These are phyloP conservation scores for Sedum album DNA, from an alignment of 164 flowering plant species.

Conservation along the genomic window DNA sequence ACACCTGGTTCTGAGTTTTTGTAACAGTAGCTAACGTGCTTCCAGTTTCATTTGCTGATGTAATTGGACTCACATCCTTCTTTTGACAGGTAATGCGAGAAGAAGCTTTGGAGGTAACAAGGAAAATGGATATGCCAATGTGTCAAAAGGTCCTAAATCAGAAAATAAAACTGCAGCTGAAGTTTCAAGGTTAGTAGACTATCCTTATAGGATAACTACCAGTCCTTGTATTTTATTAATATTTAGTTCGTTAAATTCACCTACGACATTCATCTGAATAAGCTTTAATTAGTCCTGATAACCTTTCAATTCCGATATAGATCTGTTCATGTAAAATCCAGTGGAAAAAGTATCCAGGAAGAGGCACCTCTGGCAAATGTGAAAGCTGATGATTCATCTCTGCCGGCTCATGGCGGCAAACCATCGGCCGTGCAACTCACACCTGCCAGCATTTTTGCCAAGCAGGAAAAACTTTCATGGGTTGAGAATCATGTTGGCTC, in stretches of 20 bases:
- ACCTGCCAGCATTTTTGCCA: neutral
- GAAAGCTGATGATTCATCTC: neutral
- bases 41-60: neutral
- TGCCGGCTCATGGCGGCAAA: neutral
- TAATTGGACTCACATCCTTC: neutral
- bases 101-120: constrained; percentile 21
- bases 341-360: neutral
- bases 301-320: neutral
- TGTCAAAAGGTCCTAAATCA: constrained; percentile 13
- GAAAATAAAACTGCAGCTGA: constrained; percentile 12
- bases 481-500: neutral
- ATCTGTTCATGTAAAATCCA: neutral
- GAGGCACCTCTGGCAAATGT: neutral
- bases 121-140: constrained; percentile 25
- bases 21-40: neutral
- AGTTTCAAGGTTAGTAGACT: constrained; percentile 21
- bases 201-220: too few species aligned
- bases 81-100: constrained; percentile 20
- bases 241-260: neutral
- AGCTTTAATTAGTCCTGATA: neutral
- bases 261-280: neutral
- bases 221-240: neutral
- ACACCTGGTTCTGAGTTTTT: neutral
- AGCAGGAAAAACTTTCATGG: neutral
- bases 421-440: neutral